A percentile compares a stretch with the other conserved stretches of the same genome.
Conservation (phyloP, 2,329 filamentous ascomycete species). For the Neoscytalidium dimidiatum region DNA sequence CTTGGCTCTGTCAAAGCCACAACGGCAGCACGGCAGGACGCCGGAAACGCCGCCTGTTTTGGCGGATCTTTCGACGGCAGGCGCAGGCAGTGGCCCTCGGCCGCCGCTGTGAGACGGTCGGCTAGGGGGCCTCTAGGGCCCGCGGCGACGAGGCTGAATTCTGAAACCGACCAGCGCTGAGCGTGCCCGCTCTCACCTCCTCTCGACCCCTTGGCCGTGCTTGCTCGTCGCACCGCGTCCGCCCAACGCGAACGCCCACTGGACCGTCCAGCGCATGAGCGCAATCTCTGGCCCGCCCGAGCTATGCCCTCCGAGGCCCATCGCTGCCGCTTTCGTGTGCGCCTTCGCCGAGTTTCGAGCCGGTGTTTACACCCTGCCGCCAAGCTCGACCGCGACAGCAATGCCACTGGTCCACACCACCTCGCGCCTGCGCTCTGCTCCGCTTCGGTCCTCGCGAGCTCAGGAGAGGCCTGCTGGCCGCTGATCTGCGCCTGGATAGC, state of each 20-base stretch:
- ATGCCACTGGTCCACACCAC: not conserved
- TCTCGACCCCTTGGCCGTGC: not conserved
- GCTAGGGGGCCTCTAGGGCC: not conserved
- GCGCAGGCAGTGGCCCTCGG: not conserved
- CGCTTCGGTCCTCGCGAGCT: not conserved
- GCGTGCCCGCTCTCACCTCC: not conserved
- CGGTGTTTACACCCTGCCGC: conserved; percentile 3
- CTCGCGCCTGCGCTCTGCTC: not conserved
- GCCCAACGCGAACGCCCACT: not conserved
- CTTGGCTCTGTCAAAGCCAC: not conserved
- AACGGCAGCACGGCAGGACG: not conserved
- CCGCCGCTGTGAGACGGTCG: not conserved
- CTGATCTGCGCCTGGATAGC: not conserved
- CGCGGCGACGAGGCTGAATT: conserved; percentile 11
- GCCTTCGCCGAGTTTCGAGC: not conserved
- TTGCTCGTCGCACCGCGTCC: not conserved
- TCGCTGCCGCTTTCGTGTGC: not conserved
- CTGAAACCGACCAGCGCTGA: conserved; percentile 7
- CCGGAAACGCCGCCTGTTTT: not conserved
- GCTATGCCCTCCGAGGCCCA: not conserved
- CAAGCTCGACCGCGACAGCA: not conserved
- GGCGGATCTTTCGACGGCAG: not conserved
- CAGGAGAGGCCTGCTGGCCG: not conserved
- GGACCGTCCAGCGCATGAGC: not conserved
- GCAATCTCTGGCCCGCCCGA: not conserved